phyloP scores from a whole-genome alignment of 2,329 filamentous ascomycete genomes.

The Fusarium illudens region DNA sequence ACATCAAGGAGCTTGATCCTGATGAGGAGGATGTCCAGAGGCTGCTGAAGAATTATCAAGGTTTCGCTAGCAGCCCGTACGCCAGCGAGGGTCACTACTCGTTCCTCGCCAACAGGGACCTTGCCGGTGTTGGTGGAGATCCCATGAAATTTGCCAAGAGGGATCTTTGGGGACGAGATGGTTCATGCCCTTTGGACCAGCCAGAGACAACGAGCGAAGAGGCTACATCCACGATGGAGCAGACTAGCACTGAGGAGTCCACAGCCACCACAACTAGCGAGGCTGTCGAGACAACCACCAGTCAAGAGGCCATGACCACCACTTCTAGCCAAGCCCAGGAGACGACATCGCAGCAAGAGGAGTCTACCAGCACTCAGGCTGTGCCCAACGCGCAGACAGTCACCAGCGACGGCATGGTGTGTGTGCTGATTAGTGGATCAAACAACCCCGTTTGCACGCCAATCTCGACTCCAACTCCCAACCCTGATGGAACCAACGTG shows the following conservation, averaged over 20 bases:
- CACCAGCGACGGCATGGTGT: conserved; percentile 8
- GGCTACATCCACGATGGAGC: neutral
- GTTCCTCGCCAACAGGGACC: conserved; percentile 3
- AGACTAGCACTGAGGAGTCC: neutral
- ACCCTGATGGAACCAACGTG: conserved; percentile 20
- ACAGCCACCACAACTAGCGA: neutral
- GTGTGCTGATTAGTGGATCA: conserved; percentile 6
- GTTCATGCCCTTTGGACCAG: neutral
- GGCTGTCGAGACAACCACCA: neutral
- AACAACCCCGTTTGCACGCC: conserved; percentile 6
- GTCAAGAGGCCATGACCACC: neutral
- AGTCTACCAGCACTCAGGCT: neutral
- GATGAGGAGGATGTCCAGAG: neutral
- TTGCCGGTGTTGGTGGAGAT: neutral
- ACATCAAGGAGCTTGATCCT: neutral
- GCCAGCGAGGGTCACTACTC: neutral
- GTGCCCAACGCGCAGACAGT: neutral
- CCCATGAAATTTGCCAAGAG: neutral
- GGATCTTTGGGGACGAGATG: conserved; percentile 1
- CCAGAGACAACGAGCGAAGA: neutral
- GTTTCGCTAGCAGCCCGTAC: neutral
- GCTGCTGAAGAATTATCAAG: neutral
- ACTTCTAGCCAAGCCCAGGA: neutral
- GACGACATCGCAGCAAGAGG: neutral
- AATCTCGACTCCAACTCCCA: neutral